phyloP scores from a whole-genome alignment of 1,139 yeast species.

The Candida smagusa region DNA sequence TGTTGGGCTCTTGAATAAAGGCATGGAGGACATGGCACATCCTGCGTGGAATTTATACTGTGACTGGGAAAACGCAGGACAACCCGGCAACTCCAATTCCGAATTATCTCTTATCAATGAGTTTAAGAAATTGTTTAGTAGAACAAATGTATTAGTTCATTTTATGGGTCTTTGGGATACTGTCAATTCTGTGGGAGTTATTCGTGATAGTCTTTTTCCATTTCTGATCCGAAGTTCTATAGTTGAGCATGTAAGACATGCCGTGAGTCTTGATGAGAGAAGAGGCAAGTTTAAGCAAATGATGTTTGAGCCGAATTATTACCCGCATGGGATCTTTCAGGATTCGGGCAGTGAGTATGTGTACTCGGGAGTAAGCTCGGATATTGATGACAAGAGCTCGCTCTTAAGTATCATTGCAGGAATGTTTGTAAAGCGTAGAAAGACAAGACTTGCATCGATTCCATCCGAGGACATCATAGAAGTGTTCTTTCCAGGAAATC shows the following conservation, averaged over 20 bases:
- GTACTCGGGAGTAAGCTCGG: neutral
- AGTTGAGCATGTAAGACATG: conserved; percentile 61
- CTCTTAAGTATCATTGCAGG: neutral
- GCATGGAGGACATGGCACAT: conserved; percentile 50
- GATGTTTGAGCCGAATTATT: conserved; percentile 37
- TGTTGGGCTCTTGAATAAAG: conserved; percentile 53
- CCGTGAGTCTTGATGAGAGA: conserved; percentile 63
- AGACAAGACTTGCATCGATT: conserved; percentile 1
- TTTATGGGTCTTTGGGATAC: conserved; percentile 70
- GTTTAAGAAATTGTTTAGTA: conserved; percentile 50
- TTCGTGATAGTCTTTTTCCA: conserved; percentile 57
- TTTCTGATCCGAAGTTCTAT: conserved; percentile 47
- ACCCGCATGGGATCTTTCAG: conserved; percentile 13
- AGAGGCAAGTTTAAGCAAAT: conserved; percentile 60
- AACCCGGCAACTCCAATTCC: conserved; percentile 43
- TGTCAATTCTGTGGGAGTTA: conserved; percentile 59
- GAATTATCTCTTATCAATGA: conserved; percentile 45
- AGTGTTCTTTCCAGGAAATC: conserved; percentile 66
- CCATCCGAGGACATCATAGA: conserved; percentile 43
- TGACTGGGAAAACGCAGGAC: conserved; percentile 61
- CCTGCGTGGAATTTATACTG: conserved; percentile 62
- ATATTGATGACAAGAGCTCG: neutral
- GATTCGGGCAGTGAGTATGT: neutral
- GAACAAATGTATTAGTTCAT: conserved; percentile 40
- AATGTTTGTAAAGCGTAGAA: neutral